Evolutionary conservation across 139 green algal species (phyloP), one percentile per base, ranked within the genome.

Genomic region (Dunaliella primolecta): DNA sequence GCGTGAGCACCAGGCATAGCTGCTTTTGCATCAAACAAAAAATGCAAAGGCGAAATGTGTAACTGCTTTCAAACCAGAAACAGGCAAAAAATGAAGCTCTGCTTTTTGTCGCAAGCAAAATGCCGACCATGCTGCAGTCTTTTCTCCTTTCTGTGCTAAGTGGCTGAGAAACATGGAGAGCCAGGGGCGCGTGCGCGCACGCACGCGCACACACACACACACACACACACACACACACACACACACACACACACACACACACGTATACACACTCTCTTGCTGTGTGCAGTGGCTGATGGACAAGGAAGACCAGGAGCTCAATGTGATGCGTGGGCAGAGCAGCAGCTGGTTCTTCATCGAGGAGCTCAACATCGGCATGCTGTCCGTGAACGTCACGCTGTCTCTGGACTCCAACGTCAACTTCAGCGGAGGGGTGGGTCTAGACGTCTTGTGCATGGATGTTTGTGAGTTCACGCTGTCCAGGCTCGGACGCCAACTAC

Each of bases 311-410:
- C 75, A 81, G 56, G 92, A 94, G 83, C 82, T 96, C 87, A 83
- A 88, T 71, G 81, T 90, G 76, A 92, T 98, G 88, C 91, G 92
- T 0, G 93, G 90, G 23, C 93, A 96, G 90, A 94, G 90, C 81
- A 92, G 90, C 86, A 93, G 91, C 30, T 93, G 88, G 88, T 92
- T 89, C 86, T 90, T 92, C 85, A 72, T 85, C 27, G 87, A 90
- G 75, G n/a, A 75, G 37, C 38, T 90, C 0, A 32, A 34, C 38
- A 85, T 90, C 36, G 84, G 87, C 21, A 25, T 71, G 3, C 32
- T 90, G 75, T 83, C 57, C 15, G 35, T 90, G 1, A 97, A 97
- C 85, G 91, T 96, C 30, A 96, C 93, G 35, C 91, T 98, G 24
- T 91, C 93, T 15, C 89, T 97, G 31, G 79, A 24, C 20, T 85